These are phyloP conservation scores for Podaxis sp. DNA, from an alignment of 768 basidiomycete species.

Conservation along the genomic window DNA sequence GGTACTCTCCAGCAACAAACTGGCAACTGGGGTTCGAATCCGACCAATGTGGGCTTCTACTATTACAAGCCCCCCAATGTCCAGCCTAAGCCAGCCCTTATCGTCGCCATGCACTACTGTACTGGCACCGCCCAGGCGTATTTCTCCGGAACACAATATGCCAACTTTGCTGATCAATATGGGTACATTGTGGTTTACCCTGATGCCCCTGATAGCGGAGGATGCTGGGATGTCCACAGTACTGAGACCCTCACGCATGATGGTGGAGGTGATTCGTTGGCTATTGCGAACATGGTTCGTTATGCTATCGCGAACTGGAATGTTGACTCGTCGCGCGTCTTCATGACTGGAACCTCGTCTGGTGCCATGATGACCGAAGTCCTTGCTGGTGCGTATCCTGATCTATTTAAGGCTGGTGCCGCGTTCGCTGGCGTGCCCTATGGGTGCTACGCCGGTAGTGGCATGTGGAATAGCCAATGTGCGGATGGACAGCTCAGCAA, in stretches of 20 bases:
- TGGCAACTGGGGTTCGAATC: slow-evolving; percentile 47
- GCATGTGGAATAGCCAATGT: slow-evolving; percentile 44
- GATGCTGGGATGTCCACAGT: slow-evolving; percentile 52
- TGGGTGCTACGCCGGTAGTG: slow-evolving; percentile 47
- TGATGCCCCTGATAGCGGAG: slow-evolving; percentile 36
- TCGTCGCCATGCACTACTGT: slow-evolving; percentile 54
- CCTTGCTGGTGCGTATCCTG: slow-evolving; percentile 48
- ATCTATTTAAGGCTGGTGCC: slow-evolving; percentile 45
- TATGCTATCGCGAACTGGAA: slow-evolving; percentile 45
- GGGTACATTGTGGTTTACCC: slow-evolving; percentile 50
- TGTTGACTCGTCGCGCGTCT: slow-evolving; percentile 43
- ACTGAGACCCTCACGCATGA: slow-evolving; percentile 49
- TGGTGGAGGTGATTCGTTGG: slow-evolving; percentile 50
- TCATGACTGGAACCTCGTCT: slow-evolving; percentile 46
- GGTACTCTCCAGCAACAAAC: slow-evolving; percentile 32
- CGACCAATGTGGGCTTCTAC: slow-evolving; percentile 46
- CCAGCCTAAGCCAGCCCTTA: slow-evolving; percentile 35
- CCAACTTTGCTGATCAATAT: slow-evolving; percentile 43
- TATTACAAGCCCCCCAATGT: slow-evolving; percentile 38
- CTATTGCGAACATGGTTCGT: slow-evolving; percentile 41
- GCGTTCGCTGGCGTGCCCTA: slow-evolving; percentile 51
- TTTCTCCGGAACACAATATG: slow-evolving; percentile 44
- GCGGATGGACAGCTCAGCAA: slow-evolving; percentile 38
- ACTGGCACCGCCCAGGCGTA: slow-evolving; percentile 46
- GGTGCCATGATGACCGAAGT: slow-evolving; percentile 63